phyloP scores from a whole-genome alignment of 345 rosid species.

The Salix purpurea region DNA sequence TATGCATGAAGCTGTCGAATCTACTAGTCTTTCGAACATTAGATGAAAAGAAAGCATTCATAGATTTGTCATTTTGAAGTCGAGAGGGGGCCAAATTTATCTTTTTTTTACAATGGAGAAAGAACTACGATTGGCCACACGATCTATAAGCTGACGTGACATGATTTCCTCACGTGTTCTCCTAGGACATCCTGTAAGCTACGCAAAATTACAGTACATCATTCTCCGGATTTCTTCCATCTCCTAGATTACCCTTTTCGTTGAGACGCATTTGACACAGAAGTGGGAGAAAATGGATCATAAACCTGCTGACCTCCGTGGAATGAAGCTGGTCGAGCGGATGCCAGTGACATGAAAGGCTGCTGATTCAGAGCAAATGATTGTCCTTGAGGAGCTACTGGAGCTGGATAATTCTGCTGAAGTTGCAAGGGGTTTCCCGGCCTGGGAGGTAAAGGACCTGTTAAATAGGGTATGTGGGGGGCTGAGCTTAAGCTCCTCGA shows the following conservation, averaged over 20 bases:
- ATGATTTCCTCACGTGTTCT: too few species aligned
- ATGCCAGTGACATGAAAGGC: constrained; percentile 22
- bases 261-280: constrained; percentile 35
- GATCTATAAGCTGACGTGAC: too few species aligned
- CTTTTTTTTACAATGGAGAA: too few species aligned
- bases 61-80: too few species aligned
- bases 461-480: constrained; percentile 33
- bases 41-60: too few species aligned
- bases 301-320: constrained; percentile 56
- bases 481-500: constrained; percentile 40
- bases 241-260: constrained; percentile 31
- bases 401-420: constrained; percentile 36
- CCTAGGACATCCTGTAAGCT: too few species aligned
- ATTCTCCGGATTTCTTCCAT: constrained; percentile 39
- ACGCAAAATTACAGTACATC: constrained; percentile 27
- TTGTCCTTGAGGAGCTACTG: constrained; percentile 29
- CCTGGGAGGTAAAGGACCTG: constrained; percentile 49
- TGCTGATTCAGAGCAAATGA: constrained; percentile 31
- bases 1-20: too few species aligned
- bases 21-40: too few species aligned
- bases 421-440: constrained; percentile 40
- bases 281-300: constrained; percentile 85
- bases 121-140: too few species aligned
- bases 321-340: constrained; percentile 20
- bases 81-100: too few species aligned